Evolutionary conservation across 768 basidiomycete species (phyloP), one percentile per base, ranked within the genome.

Genomic region (Calocera viscosa): DNA sequence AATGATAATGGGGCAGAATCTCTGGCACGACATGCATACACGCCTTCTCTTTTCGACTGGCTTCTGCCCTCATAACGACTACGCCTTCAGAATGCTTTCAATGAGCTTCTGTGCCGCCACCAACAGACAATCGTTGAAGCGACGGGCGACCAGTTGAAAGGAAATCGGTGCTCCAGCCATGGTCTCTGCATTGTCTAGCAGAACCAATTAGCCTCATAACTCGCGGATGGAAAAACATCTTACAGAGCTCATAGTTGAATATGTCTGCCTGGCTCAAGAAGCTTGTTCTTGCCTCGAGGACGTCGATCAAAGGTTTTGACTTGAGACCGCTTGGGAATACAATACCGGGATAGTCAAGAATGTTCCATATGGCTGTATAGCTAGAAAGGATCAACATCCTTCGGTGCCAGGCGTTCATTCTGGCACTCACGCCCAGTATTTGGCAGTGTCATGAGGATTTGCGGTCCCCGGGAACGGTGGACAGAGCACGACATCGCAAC

Each of bases 311-410:
- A 3, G 63, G 28, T 19, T 63, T 53, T 14, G 69, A 68, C 10
- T 34, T 39, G 32, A 65, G 47, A 2, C 73, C 73, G 30, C 68
- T 72, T 11, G 72, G 74, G 67, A 70, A 72, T 26, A 71, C 70
- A 32, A 39, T 69, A 22, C 70, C 65, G 1, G 73, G 72, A 40
- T 72, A 73, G 60, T 75, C 73, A 43, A 73, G 66, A 5, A 72
- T 63, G 67, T 75, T 75, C 67, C 66, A 75, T 43, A 75, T 65
- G 0, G 68, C 67, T 16, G 74, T 74, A 63, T 72, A 73, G 5
- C 78, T 78, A 47, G 11, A 17, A 3, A 17, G 43, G 16, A 7
- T 19, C 24, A 47, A 19, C 7, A 8, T 5, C 7, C 8, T 3
- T 19, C 43, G 8, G 8, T 17, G 43, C 19, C 7, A 8, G 24